A percentile compares a stretch with the other conserved stretches of the same genome.
phyloP scores from a whole-genome alignment of 1,139 yeast genomes.

The Groenewaldozyma auringiensis region DNA sequence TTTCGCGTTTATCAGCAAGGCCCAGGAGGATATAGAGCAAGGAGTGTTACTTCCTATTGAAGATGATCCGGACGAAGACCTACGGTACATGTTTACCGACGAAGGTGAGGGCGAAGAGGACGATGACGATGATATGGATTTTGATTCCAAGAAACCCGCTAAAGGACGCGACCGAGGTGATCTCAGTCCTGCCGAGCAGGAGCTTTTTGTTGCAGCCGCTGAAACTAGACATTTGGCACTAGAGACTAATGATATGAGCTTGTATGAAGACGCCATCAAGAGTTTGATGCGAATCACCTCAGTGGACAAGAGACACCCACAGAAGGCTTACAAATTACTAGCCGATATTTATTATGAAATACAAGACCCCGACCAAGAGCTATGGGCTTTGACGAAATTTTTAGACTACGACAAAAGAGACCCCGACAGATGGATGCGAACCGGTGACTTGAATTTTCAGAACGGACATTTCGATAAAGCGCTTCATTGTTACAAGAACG shows the following conservation, averaged over 20 bases:
- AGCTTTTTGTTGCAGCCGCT: slow-evolving; percentile 13
- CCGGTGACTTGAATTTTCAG: slow-evolving; percentile 68
- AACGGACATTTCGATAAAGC: slow-evolving; percentile 76
- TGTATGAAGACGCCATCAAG: slow-evolving; percentile 66
- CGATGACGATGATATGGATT: slow-evolving; percentile 5
- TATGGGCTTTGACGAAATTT: slow-evolving; percentile 76
- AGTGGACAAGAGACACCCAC: slow-evolving; percentile 39
- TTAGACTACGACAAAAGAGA: slow-evolving; percentile 77
- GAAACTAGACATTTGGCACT: slow-evolving; percentile 7
- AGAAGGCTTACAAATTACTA: slow-evolving; percentile 74
- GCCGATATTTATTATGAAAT: slow-evolving; percentile 75
- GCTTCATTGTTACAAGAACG: slow-evolving; percentile 53
- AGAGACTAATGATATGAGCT: slow-evolving; percentile 7
- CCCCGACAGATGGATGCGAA: slow-evolving; percentile 73
- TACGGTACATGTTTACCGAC: background rate
- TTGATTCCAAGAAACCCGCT: background rate
- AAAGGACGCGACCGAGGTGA: slow-evolving; percentile 7
- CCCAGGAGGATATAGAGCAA: background rate
- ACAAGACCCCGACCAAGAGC: slow-evolving; percentile 62
- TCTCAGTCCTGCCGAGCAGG: slow-evolving; percentile 16
- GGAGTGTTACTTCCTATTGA: background rate
- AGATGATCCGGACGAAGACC: slow-evolving; percentile 1
- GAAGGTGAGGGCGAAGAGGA: slow-evolving; percentile 1
- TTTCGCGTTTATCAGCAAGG: background rate
- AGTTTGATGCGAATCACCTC: background rate